Evolutionary conservation across 139 green algal genomes (phyloP).

Genomic region (Chlorella sorokiniana): DNA sequence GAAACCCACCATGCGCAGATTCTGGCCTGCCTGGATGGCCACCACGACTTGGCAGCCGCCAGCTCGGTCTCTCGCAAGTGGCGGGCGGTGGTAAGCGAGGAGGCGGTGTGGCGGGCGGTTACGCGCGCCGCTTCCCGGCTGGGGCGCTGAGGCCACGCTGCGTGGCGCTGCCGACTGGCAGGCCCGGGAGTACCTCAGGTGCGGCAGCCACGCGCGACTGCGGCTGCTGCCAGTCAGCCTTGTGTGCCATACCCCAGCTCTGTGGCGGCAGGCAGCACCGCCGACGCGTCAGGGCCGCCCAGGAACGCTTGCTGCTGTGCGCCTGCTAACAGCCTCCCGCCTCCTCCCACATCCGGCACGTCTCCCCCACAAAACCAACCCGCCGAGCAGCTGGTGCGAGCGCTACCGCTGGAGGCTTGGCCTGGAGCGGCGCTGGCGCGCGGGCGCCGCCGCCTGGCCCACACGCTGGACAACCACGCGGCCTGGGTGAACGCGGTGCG

Average conservation of each 20-base stretch:
- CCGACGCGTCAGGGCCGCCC: neutral
- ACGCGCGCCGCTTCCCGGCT: neutral
- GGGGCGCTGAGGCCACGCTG: neutral
- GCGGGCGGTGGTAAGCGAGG: neutral
- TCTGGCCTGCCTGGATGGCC: neutral
- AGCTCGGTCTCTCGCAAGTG: neutral
- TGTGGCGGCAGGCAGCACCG: neutral
- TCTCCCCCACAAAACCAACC: neutral
- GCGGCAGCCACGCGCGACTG: neutral
- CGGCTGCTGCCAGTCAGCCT: neutral
- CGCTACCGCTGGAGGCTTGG: constrained; percentile 10
- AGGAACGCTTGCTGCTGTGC: neutral
- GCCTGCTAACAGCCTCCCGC: neutral
- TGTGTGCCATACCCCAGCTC: too few relatives aligned
- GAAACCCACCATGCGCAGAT: too few relatives aligned
- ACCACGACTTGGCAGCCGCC: constrained; percentile 4
- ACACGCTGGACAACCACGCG: neutral
- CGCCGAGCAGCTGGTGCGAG: neutral
- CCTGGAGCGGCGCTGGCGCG: neutral
- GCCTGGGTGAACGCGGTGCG: constrained; percentile 15
- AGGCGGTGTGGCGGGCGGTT: neutral
- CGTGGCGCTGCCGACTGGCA: neutral
- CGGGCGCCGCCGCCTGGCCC: neutral
- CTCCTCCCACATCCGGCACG: neutral
- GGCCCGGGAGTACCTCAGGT: neutral